Conservation (phyloP, 108 stramenopile genomes). For the Fistulifera pelliculosa region DNA sequence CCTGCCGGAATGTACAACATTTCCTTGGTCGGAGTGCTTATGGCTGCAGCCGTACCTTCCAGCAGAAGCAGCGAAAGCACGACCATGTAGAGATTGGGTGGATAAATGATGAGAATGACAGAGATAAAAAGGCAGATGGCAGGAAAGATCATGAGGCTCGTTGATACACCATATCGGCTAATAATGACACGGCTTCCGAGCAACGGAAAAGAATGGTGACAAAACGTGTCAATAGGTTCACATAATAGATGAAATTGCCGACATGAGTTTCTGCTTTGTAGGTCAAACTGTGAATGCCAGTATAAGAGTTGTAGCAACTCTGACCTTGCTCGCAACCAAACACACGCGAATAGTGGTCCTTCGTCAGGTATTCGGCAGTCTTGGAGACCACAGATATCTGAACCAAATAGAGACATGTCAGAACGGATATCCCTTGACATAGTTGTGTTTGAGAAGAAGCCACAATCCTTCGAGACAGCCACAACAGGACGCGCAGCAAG, state of each 20-base stretch:
- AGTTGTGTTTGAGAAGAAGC: constrained; percentile 87
- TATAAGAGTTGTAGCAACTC: constrained; percentile 60
- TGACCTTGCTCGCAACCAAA: constrained; percentile 70
- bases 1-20: constrained; percentile 94
- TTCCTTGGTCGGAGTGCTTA: constrained; percentile 97
- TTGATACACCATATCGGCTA: constrained; percentile 82
- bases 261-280: constrained; percentile 67
- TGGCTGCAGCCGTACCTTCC: constrained; percentile 87
- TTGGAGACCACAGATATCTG: constrained; percentile 95
- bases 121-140: constrained; percentile 76
- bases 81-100: constrained; percentile 78
- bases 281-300: constrained; percentile 59
- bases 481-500: constrained; percentile 28
- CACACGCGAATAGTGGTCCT: constrained; percentile 69
- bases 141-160: constrained; percentile 88
- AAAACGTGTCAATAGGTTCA: constrained; percentile 91
- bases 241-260: constrained; percentile 89
- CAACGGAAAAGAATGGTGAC: constrained; percentile 85
- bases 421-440: constrained; percentile 96
- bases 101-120: constrained; percentile 68
- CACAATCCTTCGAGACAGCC: constrained; percentile 88
- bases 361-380: constrained; percentile 91
- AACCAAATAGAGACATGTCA: constrained; percentile 96
- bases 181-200: constrained; percentile 92
- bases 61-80: constrained; percentile 93